Base-by-base conservation (phyloP, 2,329 filamentous ascomycete genomes). In the Talaromyces sp. region DNA sequence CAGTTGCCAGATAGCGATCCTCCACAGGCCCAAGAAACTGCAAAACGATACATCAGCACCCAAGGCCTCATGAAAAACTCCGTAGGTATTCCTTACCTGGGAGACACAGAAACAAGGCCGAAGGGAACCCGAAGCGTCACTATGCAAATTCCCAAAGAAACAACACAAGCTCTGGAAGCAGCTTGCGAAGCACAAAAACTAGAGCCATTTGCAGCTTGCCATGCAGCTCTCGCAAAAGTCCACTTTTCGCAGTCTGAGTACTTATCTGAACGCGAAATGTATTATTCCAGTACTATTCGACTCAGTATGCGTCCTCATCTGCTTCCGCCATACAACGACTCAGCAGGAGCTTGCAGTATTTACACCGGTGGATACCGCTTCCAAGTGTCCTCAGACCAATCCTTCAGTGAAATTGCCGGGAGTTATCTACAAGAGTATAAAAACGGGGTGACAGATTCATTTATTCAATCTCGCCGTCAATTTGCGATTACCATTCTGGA, bases 341-440 rank as follows among this genome's bases (percentile, higher is more conserved):
- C 44, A 4, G 55, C 54, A 27, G 54, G 55, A 25, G 59, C 59
- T 11, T 55, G 53, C n/a, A 55, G 59, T 7, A 33, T 60, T 7
- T 60, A 60, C 28, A 60, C 59, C 10, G 59, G 59, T 15, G 59
- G 59, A 25, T 60, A 60, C 25, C 28, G 55, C 4, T 52, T 42
- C 15, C 55, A 60, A 28, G 59, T 60, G 7, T 22, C 59, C 0
- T 30, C 30, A 0, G 25, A 8, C n/a, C 28, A 57, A 11, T 39
- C 54, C 10, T 60, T 60, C 27, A 6, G 3, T 19, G 33, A 56
- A 3, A 60, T 57, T 25, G 59, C 59, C 4, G 19, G 27, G 22
- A 19, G 51, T 6, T 60, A 60, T 15, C 32, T 42, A 30, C 32
- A 39, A 11, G 39, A 60, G 10, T 60, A 60, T 9, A 30, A 57